These are phyloP conservation scores for Hortiboletus rubellus DNA, from an alignment of 1,284 basidiomycete genomes.

Conservation along the genomic window DNA sequence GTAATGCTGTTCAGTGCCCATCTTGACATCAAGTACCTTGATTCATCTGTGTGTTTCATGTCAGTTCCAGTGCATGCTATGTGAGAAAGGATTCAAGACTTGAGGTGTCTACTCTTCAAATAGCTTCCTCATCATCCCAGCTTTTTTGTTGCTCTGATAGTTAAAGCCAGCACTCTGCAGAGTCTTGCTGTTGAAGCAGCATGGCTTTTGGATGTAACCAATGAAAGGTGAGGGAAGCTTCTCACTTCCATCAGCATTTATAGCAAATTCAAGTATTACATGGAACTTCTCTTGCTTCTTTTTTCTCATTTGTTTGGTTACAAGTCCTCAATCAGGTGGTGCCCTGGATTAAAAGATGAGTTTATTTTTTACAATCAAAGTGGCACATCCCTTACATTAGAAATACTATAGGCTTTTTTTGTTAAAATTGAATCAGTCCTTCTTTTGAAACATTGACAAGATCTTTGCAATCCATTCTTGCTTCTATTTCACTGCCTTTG, in stretches of 20 bases:
- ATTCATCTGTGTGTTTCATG: background rate
- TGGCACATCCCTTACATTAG: no score
- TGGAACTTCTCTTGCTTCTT: no score
- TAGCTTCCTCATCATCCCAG: slow-evolving; percentile 2
- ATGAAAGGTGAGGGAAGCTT: background rate
- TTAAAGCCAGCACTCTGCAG: background rate
- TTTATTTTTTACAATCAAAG: no score
- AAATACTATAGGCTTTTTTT: no score
- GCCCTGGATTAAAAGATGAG: no score
- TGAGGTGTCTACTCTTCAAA: slow-evolving; percentile 1
- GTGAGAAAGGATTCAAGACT: background rate
- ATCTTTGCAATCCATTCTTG: no score
- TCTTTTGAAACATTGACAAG: no score
- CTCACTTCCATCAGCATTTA: background rate
- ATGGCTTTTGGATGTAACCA: background rate
- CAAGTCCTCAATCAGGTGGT: no score
- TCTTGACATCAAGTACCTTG: background rate
- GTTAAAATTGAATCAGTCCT: no score
- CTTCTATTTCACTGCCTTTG: no score
- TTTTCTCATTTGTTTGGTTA: no score
- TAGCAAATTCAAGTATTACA: background rate
- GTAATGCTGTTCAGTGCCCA: background rate
- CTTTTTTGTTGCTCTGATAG: background rate
- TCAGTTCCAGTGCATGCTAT: background rate
- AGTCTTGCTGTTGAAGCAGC: background rate